A percentile compares a stretch with the other conserved stretches of the same genome.
phyloP scores from a whole-genome alignment of 1,284 basidiomycete species.

The Exobasidium cylindrosporum region DNA sequence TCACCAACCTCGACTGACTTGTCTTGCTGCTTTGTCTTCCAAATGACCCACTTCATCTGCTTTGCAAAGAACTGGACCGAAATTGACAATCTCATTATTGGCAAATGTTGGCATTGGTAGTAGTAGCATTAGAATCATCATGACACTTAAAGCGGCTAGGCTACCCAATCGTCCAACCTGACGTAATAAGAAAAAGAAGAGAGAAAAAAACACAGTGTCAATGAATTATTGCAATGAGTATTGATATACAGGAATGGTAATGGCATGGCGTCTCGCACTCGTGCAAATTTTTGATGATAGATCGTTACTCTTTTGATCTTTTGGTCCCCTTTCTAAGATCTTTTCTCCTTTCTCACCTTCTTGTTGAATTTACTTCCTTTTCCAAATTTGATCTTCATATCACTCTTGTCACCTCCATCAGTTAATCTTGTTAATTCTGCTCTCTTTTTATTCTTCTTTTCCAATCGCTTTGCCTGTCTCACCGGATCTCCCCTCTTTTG shows the following conservation, averaged over 20 bases:
- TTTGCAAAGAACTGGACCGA: conserved; percentile 32
- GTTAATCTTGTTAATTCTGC: conserved; percentile 9
- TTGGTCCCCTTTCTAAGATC: too few relatives aligned
- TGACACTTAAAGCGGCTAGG: conserved; percentile 25
- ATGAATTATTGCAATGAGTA: conserved; percentile 1
- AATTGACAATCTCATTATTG: conserved; percentile 35
- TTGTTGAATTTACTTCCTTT: conserved; percentile 18
- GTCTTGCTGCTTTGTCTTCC: conserved; percentile 31
- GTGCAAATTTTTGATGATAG: background rate
- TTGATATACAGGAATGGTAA: too few relatives aligned
- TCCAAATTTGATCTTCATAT: background rate
- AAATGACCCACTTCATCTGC: conserved; percentile 38
- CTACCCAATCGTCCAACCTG: background rate
- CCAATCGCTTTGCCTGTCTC: conserved; percentile 37
- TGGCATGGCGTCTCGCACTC: too few relatives aligned
- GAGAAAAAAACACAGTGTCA: conserved; percentile 7
- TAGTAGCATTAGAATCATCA: conserved; percentile 1
- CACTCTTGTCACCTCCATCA: background rate
- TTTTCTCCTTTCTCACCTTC: conserved; percentile 29
- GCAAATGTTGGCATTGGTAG: too few relatives aligned
- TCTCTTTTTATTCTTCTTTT: conserved; percentile 47
- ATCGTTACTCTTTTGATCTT: conserved; percentile 12
- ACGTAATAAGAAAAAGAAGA: background rate
- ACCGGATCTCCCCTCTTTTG: conserved; percentile 45
- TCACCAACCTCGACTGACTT: conserved; percentile 25